Conservation (phyloP, 2,329 filamentous ascomycete species). For the Paraconiothyrium sp. region DNA sequence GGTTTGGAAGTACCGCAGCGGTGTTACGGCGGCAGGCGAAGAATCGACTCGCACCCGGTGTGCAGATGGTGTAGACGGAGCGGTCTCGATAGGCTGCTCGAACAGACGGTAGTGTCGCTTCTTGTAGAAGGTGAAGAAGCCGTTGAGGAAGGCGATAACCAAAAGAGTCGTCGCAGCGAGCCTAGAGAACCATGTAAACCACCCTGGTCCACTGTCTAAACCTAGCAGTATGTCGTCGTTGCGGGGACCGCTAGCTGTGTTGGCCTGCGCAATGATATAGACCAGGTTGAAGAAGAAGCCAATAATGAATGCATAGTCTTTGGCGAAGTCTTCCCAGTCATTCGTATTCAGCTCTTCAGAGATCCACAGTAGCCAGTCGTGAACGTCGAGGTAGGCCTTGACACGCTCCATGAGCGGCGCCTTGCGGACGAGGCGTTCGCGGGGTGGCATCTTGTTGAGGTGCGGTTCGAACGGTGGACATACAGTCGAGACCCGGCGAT, state of each 20-base stretch:
- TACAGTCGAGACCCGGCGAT: background rate
- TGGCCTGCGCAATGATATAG: conserved; percentile 85
- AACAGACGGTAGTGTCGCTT: conserved; percentile 91
- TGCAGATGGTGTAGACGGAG: conserved; percentile 83
- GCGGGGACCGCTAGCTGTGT: conserved; percentile 61
- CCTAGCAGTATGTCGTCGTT: conserved; percentile 84
- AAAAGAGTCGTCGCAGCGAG: conserved; percentile 77
- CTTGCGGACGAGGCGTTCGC: conserved; percentile 82
- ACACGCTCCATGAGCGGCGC: conserved; percentile 83
- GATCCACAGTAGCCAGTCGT: conserved; percentile 89
- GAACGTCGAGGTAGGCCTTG: conserved; percentile 80
- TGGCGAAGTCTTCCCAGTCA: conserved; percentile 83
- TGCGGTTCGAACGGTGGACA: background rate
- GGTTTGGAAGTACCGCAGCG: conserved; percentile 76
- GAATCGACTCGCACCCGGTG: conserved; percentile 89
- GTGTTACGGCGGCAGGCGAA: conserved; percentile 79
- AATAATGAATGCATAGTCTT: conserved; percentile 77
- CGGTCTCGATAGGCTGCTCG: conserved; percentile 80
- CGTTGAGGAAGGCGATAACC: conserved; percentile 75
- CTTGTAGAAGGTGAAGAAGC: conserved; percentile 81
- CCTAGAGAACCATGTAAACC: conserved; percentile 73
- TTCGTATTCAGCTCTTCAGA: conserved; percentile 92
- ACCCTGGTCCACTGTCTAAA: conserved; percentile 63
- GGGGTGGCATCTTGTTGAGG: conserved; percentile 52
- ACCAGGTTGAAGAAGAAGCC: conserved; percentile 80